Percentiles rank a stretch among this genome's conserved stretches.
These are phyloP conservation scores for Clonostachys chloroleuca DNA, from an alignment of 2,329 filamentous ascomycete genomes.

Conservation along the genomic window DNA sequence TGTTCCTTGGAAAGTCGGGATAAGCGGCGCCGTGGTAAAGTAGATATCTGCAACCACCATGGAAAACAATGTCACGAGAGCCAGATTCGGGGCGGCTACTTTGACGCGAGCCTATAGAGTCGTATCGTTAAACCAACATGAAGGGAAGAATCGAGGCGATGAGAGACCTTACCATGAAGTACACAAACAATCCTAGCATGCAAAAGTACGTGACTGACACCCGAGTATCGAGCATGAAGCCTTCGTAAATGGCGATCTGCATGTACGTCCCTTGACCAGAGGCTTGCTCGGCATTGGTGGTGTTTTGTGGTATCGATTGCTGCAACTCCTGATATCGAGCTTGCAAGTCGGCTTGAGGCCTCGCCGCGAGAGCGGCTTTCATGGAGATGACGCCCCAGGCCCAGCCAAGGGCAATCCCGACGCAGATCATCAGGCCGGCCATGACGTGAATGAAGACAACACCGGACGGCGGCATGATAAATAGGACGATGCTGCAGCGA, in stretches of 20 bases:
- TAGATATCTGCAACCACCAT: too few species aligned
- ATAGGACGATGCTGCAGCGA: constrained; percentile 23
- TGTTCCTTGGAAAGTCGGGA: too few species aligned
- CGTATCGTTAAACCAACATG: too few species aligned
- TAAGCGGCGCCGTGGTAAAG: too few species aligned
- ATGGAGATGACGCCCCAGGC: constrained; percentile 42
- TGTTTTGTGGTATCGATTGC: constrained; percentile 2
- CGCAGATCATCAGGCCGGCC: constrained; percentile 29
- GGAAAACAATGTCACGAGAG: too few species aligned
- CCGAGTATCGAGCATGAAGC: constrained; percentile 40
- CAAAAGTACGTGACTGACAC: constrained; percentile 29
- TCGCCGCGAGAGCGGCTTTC: constrained; percentile 38
- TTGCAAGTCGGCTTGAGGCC: constrained; percentile 29
- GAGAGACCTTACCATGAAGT: constrained; percentile 9
- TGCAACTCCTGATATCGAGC: constrained; percentile 23
- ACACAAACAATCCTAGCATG: constrained; percentile 37
- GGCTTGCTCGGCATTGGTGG: constrained; percentile 13
- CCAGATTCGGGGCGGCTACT: too few species aligned
- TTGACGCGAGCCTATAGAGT: too few species aligned
- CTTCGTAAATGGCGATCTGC: constrained; percentile 30
- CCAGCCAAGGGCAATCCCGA: constrained; percentile 42
- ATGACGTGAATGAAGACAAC: constrained; percentile 41
- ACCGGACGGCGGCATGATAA: constrained; percentile 37
- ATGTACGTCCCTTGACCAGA: constrained; percentile 9
- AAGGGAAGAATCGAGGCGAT: too few species aligned